Evolutionary conservation across 2,329 filamentous ascomycete species (phyloP), one percentile per base, ranked within the genome.

Genomic region (Penicillium sp.): DNA sequence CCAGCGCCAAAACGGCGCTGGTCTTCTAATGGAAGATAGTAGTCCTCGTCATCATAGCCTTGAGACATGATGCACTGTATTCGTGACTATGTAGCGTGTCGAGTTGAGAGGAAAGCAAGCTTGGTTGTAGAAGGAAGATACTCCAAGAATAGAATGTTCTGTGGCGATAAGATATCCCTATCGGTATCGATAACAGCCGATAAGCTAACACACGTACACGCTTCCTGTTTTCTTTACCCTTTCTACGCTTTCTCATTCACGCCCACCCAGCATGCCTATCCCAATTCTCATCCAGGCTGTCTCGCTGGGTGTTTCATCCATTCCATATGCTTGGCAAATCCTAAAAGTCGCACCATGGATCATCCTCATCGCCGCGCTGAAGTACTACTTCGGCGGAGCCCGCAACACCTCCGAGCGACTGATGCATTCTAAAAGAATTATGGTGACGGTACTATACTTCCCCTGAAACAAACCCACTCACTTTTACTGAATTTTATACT

Each of bases 381-480:
- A 97, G 79, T 80, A 81, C 67, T 96, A 89, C 77, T 89, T 88
- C 67, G 85, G 85, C 61, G 95, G 94, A 63, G 83, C 87, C 12
- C 78, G 75, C 63, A 97, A 94, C 73, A 77, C 75, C 41, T 83
- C 89, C 25, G 92, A 96, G 70, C 84, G 90, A 56, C 82, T 89
- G 53, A 92, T 99, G 86, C 92, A 97, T 74, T 92, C 91, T 46
- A 95, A 95, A 70, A 91, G 99, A 47, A 82, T 97, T 43, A 87
- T 99, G 81, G 85, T 99, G 50, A 99, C 94, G 18, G 92, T 87
- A 80, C 49, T 37, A 44, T 9, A 46, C 4, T 9, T 6, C 2
- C 20, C 12, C 14, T 31, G 3, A 4, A n/a, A 6, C 20, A 4
- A 6, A 26, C 8, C 2, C 18, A 4, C 9, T 8, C 22, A 22